These are phyloP conservation scores for Lecanoromycetidae sp. DNA, from an alignment of 2,329 filamentous ascomycete species.

Conservation along the genomic window DNA sequence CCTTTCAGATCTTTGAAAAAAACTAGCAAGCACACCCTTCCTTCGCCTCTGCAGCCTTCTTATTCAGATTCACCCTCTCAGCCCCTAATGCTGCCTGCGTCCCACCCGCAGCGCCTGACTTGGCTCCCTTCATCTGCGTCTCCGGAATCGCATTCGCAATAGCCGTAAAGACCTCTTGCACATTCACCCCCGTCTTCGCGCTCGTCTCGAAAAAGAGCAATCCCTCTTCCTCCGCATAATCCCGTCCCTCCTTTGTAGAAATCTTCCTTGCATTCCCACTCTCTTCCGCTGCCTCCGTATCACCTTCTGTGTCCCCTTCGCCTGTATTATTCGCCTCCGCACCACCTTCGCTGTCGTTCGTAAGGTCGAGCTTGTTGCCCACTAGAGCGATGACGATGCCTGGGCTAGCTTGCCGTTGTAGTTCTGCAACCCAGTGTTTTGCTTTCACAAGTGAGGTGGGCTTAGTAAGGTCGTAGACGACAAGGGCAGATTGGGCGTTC, in stretches of 20 bases:
- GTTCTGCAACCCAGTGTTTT: constrained; percentile 96
- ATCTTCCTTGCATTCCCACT: constrained; percentile 70
- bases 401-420: constrained; percentile 89
- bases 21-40: constrained; percentile 18
- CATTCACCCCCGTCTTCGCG: constrained; percentile 90
- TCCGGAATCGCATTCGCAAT: constrained; percentile 98
- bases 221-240: constrained; percentile 88
- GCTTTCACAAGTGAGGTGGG: constrained; percentile 90
- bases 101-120: constrained; percentile 51
- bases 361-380: constrained; percentile 91
- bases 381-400: constrained; percentile 96
- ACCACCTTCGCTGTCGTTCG: constrained; percentile 43
- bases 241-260: constrained; percentile 76
- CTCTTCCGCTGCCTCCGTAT: constrained; percentile 48
- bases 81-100: constrained; percentile 15
- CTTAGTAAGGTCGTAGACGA: constrained; percentile 98
- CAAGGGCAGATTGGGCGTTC: constrained; percentile 92
- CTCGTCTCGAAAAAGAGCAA: constrained; percentile 96
- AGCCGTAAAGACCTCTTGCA: constrained; percentile 90
- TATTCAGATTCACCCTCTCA: constrained; percentile 17
- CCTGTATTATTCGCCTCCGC: constrained; percentile 32
- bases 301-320: constrained; percentile 31
- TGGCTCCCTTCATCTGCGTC: constrained; percentile 80
- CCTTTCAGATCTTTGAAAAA: too few species aligned
- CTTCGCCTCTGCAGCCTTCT: constrained; percentile 13